Evolutionary conservation across 2,329 filamentous ascomycete genomes (phyloP).

Genomic region (Clarireedia homoeocarpa): DNA sequence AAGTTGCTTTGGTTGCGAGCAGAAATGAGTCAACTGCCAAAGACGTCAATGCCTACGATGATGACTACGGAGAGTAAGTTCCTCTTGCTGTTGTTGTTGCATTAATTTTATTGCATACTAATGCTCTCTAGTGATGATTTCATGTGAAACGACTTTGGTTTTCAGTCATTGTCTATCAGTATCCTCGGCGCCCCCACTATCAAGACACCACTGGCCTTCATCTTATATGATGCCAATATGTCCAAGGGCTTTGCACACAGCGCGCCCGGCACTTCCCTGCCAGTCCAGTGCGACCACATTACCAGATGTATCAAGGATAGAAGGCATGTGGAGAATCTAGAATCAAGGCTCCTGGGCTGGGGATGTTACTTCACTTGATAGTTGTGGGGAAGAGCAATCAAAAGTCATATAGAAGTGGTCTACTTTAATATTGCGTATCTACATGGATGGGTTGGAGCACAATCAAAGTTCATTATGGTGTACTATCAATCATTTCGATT

Average conservation of each 20-base stretch:
- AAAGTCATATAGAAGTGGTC: too few species aligned
- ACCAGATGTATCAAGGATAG: too few species aligned
- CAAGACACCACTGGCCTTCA: not conserved
- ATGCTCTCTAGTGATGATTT: constrained; percentile 53
- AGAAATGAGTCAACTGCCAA: constrained; percentile 46
- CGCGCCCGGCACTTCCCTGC: too few species aligned
- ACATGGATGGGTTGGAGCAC: too few species aligned
- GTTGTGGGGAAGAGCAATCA: too few species aligned
- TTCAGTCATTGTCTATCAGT: not conserved
- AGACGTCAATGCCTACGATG: constrained; percentile 74
- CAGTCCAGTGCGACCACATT: too few species aligned
- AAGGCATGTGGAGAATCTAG: too few species aligned
- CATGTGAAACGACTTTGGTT: constrained; percentile 47
- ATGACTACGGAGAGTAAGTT: constrained; percentile 80
- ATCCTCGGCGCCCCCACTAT: not conserved
- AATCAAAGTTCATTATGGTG: too few species aligned
- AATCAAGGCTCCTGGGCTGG: too few species aligned
- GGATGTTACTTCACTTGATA: too few species aligned
- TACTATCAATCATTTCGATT: too few species aligned
- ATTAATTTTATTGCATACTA: constrained; percentile 12
- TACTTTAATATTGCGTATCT: too few species aligned
- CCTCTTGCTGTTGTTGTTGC: not conserved
- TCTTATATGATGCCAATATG: not conserved
- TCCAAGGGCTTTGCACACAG: not conserved
- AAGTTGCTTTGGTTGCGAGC: constrained; percentile 68